phyloP scores from a whole-genome alignment of 2,329 filamentous ascomycete species.

The Clarireedia sp. region DNA sequence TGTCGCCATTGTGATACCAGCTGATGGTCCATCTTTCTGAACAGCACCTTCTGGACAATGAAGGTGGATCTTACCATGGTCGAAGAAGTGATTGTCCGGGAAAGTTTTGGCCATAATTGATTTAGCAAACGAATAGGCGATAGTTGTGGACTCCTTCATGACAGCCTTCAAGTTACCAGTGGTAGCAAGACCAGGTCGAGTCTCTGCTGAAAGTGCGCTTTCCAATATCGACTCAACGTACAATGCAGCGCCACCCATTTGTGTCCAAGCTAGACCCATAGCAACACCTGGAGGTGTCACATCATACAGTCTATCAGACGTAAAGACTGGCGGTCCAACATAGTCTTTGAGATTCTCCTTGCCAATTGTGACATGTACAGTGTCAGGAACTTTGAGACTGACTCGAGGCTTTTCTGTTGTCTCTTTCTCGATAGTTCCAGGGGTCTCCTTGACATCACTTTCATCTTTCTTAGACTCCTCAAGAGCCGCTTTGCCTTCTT shows the following conservation, averaged over 20 bases:
- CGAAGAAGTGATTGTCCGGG: slow-evolving; percentile 89
- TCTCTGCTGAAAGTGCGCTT: slow-evolving; percentile 64
- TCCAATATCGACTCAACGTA: slow-evolving; percentile 97
- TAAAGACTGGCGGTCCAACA: slow-evolving; percentile 92
- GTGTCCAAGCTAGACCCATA: slow-evolving; percentile 97
- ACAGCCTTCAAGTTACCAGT: slow-evolving; percentile 93
- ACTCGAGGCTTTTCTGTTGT: slow-evolving; percentile 61
- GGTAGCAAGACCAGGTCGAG: slow-evolving; percentile 73
- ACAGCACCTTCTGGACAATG: slow-evolving; percentile 96
- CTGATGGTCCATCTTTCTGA: slow-evolving; percentile 86
- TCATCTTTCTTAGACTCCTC: slow-evolving; percentile 62
- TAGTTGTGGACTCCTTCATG: slow-evolving; percentile 95
- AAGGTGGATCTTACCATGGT: slow-evolving; percentile 88
- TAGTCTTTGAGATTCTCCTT: slow-evolving; percentile 94
- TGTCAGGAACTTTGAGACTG: slow-evolving; percentile 75
- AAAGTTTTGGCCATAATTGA: slow-evolving; percentile 77
- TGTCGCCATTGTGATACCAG: slow-evolving; percentile 98
- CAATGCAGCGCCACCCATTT: slow-evolving; percentile 90
- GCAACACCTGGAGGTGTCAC: slow-evolving; percentile 87
- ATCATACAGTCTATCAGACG: slow-evolving; percentile 90
- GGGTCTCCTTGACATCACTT: slow-evolving; percentile 54
- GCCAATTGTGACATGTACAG: slow-evolving; percentile 75
- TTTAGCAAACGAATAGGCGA: slow-evolving; percentile 95
- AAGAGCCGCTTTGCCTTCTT: slow-evolving; percentile 73
- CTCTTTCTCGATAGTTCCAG: slow-evolving; percentile 44